These are phyloP conservation scores for Populus euphratica DNA, from an alignment of 345 rosid genomes.

Conservation along the genomic window DNA sequence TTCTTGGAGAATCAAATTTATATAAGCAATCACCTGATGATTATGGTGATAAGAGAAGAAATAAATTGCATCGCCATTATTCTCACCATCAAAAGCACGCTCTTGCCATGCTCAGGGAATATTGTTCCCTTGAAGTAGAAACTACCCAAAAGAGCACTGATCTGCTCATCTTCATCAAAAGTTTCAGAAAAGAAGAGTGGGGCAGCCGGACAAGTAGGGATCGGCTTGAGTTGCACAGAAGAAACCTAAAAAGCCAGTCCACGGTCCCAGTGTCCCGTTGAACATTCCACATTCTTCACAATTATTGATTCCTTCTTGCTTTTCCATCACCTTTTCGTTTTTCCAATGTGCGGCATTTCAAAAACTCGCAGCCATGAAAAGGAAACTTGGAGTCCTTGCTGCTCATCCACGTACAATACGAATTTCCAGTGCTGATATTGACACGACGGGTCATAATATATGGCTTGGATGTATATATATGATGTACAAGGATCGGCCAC, in stretches of 20 bases:
- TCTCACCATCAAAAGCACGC: background rate
- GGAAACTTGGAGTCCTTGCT: background rate
- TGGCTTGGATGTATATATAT: background rate
- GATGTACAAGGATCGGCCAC: background rate
- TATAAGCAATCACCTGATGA: background rate
- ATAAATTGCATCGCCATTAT: background rate
- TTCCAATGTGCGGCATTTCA: background rate
- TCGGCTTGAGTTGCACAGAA: conserved; percentile 14
- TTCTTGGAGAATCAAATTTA: background rate
- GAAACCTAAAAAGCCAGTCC: background rate
- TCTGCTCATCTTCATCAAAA: background rate
- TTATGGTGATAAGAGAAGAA: background rate
- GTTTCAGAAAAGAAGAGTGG: background rate
- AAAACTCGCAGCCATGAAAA: background rate
- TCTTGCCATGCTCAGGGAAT: background rate
- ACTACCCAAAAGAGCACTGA: conserved; percentile 2
- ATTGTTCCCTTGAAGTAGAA: conserved; percentile 25
- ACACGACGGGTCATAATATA: background rate
- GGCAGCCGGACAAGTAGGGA: background rate
- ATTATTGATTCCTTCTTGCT: conserved; percentile 6
- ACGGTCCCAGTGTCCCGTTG: background rate
- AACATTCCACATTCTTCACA: conserved; percentile 4
- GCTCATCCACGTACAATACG: background rate
- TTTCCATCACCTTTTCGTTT: background rate
- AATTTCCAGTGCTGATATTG: background rate